Percentiles rank a stretch among this genome's conserved stretches.
phyloP scores from a whole-genome alignment of 2,329 filamentous ascomycete genomes.

The Sphaerulina musiva region DNA sequence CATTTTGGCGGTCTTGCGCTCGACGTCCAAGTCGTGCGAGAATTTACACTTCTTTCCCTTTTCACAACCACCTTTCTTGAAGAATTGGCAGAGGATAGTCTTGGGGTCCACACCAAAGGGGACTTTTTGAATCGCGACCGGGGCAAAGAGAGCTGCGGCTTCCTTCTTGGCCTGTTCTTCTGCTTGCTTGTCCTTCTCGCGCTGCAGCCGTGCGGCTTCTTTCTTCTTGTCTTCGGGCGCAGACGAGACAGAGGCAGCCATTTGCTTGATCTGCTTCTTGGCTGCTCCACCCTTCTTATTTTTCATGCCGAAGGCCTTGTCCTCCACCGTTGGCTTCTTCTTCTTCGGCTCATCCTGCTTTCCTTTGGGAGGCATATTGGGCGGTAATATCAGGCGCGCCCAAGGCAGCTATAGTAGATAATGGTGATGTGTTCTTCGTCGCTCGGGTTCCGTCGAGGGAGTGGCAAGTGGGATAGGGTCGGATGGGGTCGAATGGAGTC shows the following conservation, averaged over 20 bases:
- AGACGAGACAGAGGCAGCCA: conserved; percentile 65
- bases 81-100: conserved; percentile 93
- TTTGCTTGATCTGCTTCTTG: conserved; percentile 82
- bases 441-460: conserved; percentile 13
- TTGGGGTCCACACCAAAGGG: conserved; percentile 97
- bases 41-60: conserved; percentile 98
- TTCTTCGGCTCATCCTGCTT: conserved; percentile 44
- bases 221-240: conserved; percentile 84
- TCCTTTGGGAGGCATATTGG: conserved; percentile 66
- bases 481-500: not conserved
- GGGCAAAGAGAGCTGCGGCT: conserved; percentile 75
- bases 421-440: not conserved
- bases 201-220: conserved; percentile 55
- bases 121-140: conserved; percentile 93
- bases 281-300: conserved; percentile 95
- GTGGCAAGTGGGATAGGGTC: not conserved
- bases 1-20: conserved; percentile 87
- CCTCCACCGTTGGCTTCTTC: conserved; percentile 63
- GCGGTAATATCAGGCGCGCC: conserved; percentile 8
- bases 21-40: conserved; percentile 79
- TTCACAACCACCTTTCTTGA: conserved; percentile 93
- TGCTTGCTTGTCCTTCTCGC: conserved; percentile 84
- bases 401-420: conserved; percentile 1
- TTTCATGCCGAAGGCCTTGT: conserved; percentile 99
- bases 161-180: conserved; percentile 79